Conservation (phyloP, 768 basidiomycete species). For the Phaeotremella skinneri region DNA sequence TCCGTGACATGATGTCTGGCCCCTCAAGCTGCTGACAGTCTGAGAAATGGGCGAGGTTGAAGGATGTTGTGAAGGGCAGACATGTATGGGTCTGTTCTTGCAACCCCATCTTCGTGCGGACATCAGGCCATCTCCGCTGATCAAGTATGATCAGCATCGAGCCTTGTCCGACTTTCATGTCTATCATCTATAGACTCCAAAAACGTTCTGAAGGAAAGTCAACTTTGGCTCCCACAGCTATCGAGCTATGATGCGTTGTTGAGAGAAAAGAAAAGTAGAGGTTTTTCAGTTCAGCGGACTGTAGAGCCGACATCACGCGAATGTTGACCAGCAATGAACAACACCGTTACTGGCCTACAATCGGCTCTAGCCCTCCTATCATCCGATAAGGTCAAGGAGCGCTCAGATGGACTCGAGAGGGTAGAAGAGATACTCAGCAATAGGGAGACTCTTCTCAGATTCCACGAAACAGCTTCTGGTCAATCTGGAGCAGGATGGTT, state of each 20-base stretch:
- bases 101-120: too few species aligned
- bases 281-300: too few species aligned
- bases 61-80: too few species aligned
- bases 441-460: conserved; percentile 54
- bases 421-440: conserved; percentile 47
- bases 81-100: too few species aligned
- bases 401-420: conserved; percentile 62
- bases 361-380: conserved; percentile 32
- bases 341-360: conserved; percentile 33
- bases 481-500: conserved; percentile 58
- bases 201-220: too few species aligned
- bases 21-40: not conserved
- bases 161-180: too few species aligned
- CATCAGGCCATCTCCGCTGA: too few species aligned
- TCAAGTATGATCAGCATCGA: too few species aligned
- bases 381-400: conserved; percentile 64
- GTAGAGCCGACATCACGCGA: not conserved
- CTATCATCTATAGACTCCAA: too few species aligned
- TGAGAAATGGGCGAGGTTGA: not conserved
- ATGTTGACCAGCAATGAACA: conserved; percentile 12
- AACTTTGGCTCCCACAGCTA: too few species aligned
- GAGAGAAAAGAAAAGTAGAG: too few species aligned
- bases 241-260: too few species aligned
- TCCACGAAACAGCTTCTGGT: conserved; percentile 56
- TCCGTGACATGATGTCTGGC: conserved; percentile 15